A percentile compares a stretch with the other conserved stretches of the same genome.
Conservation (phyloP, 495 filamentous ascomycete species). For the Xylaria palmicola region DNA sequence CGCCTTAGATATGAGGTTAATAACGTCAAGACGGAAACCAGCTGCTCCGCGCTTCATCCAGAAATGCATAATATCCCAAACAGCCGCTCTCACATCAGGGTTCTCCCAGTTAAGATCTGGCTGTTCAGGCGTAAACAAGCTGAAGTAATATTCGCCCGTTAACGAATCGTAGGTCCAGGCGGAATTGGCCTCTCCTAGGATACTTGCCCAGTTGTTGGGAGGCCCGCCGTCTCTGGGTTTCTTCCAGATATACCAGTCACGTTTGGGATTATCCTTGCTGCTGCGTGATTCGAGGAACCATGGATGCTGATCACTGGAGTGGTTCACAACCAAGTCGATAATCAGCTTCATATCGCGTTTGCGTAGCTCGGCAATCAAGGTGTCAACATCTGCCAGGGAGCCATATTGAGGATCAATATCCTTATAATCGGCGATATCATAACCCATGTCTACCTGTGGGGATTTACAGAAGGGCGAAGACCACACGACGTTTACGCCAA, state of each 20-base stretch:
- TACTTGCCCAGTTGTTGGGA: slow-evolving; percentile 62
- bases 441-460: slow-evolving; percentile 57
- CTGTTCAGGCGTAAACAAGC: slow-evolving; percentile 57
- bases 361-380: slow-evolving; percentile 53
- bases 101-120: slow-evolving; percentile 69
- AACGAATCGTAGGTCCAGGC: slow-evolving; percentile 60
- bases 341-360: slow-evolving; percentile 61
- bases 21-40: slow-evolving; percentile 66
- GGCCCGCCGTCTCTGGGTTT: slow-evolving; percentile 54
- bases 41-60: slow-evolving; percentile 52
- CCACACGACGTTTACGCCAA: slow-evolving; percentile 61
- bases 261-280: slow-evolving; percentile 49
- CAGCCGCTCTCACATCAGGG: slow-evolving; percentile 53
- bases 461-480: slow-evolving; percentile 60
- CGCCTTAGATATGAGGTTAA: slow-evolving; percentile 64
- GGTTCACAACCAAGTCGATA: slow-evolving; percentile 67
- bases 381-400: slow-evolving; percentile 58
- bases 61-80: slow-evolving; percentile 48
- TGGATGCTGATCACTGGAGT: slow-evolving; percentile 60
- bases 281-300: slow-evolving; percentile 62
- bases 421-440: slow-evolving; percentile 63
- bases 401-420: slow-evolving; percentile 58
- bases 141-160: slow-evolving; percentile 60
- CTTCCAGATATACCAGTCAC: slow-evolving; percentile 66
- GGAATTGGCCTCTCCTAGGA: slow-evolving; percentile 55